Base-by-base conservation (phyloP, 305 asterid species). In the Plantago lanceolata region DNA sequence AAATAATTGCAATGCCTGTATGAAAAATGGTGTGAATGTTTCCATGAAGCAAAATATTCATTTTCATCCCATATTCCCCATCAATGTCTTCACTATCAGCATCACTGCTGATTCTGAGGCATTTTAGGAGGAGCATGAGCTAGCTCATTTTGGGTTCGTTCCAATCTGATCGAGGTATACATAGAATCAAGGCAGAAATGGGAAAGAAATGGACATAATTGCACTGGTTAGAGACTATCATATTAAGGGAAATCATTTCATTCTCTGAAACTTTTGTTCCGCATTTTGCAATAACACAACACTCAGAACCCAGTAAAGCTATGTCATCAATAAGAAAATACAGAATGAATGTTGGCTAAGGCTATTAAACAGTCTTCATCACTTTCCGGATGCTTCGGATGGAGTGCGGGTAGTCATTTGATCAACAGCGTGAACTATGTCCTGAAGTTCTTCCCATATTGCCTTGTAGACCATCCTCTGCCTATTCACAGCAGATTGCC, bases 401-500 rank as follows among this genome's bases (percentile, higher is more conserved):
- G 99, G 99, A 52, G 99, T 93, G 71, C 75, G 69, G 11, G 99
- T 90, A 48, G 88, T 85, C 97, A 93, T 93, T 74, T 87, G 92
- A 73, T 93, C 99, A 29, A 93, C 99, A 11, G 99, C 99, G 59
- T 93, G 99, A 60, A 93, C 99, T 43, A 76, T 75, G 31, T 82
- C 83, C 72, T 93, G 95, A 57, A 90, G 96, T 59, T 93, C 99
- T 83, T 87, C 97, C 99, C 99, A 93, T 75, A 93, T 93, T 65
- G 95, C 97, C 80, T 90, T 93, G 92, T 93, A 93, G 51, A 93
- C 99, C 96, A 90, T 90, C 80, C 99, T 84, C 84, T 93, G 99
- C 77, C 99, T 81, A 67, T 82, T 85, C 76, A 93, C 94, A 15
- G 93, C 86, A 48, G 96, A 83, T 78, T 90, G 76, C 55, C 99